phyloP scores from a whole-genome alignment of 371 early-diverging fungal species.

The Mortierella sp. region DNA sequence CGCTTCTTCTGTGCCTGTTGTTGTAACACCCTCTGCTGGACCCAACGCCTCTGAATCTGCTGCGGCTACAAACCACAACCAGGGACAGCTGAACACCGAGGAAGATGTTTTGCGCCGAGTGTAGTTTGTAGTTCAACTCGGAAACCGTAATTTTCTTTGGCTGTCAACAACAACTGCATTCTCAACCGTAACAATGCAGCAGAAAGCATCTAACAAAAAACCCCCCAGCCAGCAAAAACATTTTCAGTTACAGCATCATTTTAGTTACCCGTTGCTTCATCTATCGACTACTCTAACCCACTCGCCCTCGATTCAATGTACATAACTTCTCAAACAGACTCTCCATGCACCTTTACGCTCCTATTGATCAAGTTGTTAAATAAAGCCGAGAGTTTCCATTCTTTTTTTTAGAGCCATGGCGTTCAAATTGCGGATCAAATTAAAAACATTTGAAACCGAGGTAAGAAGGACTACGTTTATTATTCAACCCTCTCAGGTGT shows the following conservation, averaged over 20 bases:
- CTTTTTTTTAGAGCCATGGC: background rate
- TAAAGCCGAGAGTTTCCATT: background rate
- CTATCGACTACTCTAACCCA: background rate
- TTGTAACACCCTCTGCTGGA: background rate
- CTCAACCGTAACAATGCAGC: background rate
- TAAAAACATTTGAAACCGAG: background rate
- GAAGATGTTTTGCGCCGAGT: constrained; percentile 31
- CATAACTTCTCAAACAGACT: background rate
- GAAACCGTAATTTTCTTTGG: too few relatives aligned
- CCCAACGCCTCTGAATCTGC: background rate
- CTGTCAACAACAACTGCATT: background rate
- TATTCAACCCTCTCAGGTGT: too few relatives aligned
- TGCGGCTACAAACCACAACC: background rate
- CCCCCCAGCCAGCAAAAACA: background rate
- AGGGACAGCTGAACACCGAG: constrained; percentile 7
- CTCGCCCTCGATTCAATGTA: background rate
- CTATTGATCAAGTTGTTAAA: background rate
- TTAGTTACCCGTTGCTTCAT: background rate
- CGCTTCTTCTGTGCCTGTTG: background rate
- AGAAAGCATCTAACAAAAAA: background rate
- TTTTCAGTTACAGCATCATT: background rate
- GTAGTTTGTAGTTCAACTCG: background rate
- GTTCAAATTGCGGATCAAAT: background rate
- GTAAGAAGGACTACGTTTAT: too few relatives aligned
- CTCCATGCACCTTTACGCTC: background rate